Evolutionary conservation across 768 basidiomycete genomes (phyloP).

Genomic region (Boletus sensibilis): DNA sequence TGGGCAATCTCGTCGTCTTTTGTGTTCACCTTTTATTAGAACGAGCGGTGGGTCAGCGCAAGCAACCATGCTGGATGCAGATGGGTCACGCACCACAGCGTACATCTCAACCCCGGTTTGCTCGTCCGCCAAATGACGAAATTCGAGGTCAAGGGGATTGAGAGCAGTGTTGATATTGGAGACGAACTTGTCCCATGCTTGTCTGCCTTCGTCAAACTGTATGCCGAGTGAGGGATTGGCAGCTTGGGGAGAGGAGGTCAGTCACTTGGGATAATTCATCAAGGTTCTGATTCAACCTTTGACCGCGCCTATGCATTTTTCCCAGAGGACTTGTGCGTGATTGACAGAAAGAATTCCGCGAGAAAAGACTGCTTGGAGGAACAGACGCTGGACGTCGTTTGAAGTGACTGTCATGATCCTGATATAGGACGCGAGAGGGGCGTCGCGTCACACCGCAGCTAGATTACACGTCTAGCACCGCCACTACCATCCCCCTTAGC

Average conservation of each 20-base stretch:
- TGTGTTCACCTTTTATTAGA: constrained; percentile 60
- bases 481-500: not conserved
- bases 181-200: constrained; percentile 62
- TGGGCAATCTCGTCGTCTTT: constrained; percentile 82
- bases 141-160: constrained; percentile 70
- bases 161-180: constrained; percentile 58
- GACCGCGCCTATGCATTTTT: constrained; percentile 64
- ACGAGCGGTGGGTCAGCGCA: not conserved
- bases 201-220: constrained; percentile 38
- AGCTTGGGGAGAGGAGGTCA: constrained; percentile 37
- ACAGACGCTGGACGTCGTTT: constrained; percentile 72
- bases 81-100: constrained; percentile 53
- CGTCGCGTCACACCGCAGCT: constrained; percentile 1
- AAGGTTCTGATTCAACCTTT: constrained; percentile 44
- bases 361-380: constrained; percentile 76
- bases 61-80: not conserved
- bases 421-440: not conserved
- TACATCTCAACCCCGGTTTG: constrained; percentile 61
- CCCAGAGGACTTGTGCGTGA: constrained; percentile 65
- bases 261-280: not conserved
- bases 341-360: constrained; percentile 63
- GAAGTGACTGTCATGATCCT: constrained; percentile 43
- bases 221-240: constrained; percentile 53
- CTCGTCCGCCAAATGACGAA: constrained; percentile 64
- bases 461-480: not conserved